Conservation (phyloP, 2,329 filamentous ascomycete genomes). For the Harringtonia lauricola region DNA sequence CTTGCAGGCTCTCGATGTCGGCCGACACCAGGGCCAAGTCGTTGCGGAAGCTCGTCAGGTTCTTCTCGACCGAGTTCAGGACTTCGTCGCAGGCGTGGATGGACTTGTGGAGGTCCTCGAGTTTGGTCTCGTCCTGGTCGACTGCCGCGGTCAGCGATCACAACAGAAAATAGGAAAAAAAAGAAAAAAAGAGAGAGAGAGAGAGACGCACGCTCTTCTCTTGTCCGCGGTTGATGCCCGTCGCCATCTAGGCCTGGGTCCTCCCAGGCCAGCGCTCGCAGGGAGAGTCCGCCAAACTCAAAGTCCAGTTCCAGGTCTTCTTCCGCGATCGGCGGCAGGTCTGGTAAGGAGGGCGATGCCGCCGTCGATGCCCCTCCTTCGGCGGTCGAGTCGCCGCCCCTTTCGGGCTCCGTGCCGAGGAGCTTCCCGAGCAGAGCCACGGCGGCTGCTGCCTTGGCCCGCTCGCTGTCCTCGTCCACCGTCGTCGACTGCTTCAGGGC, state of each 20-base stretch:
- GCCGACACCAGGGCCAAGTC: constrained; percentile 87
- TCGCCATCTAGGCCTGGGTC: constrained; percentile 15
- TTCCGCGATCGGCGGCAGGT: constrained; percentile 32
- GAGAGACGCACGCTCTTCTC: constrained; percentile 50
- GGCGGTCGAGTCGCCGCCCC: neutral
- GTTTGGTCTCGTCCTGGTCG: constrained; percentile 71
- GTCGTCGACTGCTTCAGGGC: constrained; percentile 48
- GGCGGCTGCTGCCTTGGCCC: constrained; percentile 49
- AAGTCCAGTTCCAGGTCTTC: constrained; percentile 54
- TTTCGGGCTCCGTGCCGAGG: constrained; percentile 17
- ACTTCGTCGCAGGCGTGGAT: constrained; percentile 90
- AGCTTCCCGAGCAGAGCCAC: constrained; percentile 54
- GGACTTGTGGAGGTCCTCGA: constrained; percentile 81
- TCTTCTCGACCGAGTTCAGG: constrained; percentile 82
- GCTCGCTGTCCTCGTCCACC: constrained; percentile 25
- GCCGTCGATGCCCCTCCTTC: neutral
- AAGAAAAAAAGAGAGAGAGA: constrained; percentile 10
- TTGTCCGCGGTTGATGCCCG: constrained; percentile 44
- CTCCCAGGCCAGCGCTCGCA: constrained; percentile 56
- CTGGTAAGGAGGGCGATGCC: too few species aligned
- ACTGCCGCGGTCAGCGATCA: constrained; percentile 31
- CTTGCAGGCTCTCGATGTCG: constrained; percentile 89
- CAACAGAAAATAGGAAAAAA: constrained; percentile 1
- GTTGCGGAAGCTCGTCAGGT: constrained; percentile 84
- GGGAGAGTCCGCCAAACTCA: constrained; percentile 67